Evolutionary conservation across 345 rosid genomes (phyloP).

Genomic region (Arabis hirsuta): DNA sequence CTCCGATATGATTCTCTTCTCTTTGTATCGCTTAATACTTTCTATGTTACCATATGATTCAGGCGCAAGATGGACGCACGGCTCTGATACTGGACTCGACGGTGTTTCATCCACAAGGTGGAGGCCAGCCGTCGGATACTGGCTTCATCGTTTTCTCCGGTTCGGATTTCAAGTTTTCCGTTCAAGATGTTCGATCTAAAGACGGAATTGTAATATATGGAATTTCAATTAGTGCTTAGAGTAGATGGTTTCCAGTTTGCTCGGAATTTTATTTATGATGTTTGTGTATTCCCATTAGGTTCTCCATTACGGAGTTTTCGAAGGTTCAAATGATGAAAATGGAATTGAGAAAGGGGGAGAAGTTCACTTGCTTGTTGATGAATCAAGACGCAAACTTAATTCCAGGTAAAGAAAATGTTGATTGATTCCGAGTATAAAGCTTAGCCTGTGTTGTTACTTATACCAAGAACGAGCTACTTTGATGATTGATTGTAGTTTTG

Average conservation of each 20-base stretch:
- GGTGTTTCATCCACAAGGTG: constrained; percentile 94
- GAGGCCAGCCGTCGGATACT: constrained; percentile 86
- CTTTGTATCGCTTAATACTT: background rate
- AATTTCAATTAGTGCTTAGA: background rate
- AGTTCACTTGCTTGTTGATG: constrained; percentile 65
- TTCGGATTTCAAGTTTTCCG: constrained; percentile 53
- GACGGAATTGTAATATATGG: constrained; percentile 58
- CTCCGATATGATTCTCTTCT: background rate
- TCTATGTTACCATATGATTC: background rate
- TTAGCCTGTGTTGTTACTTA: background rate
- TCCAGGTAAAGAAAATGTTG: constrained; percentile 54
- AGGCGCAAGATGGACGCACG: constrained; percentile 70
- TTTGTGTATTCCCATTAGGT: constrained; percentile 47
- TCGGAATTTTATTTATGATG: background rate
- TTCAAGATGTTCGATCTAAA: constrained; percentile 81
- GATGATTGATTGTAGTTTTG: constrained; percentile 15
- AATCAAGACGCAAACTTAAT: constrained; percentile 68
- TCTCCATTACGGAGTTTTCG: constrained; percentile 68
- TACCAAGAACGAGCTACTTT: background rate
- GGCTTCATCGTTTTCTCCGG: constrained; percentile 52
- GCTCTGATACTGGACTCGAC: constrained; percentile 75
- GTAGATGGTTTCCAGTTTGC: background rate
- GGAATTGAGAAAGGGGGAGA: constrained; percentile 51
- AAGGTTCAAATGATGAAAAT: constrained; percentile 46
- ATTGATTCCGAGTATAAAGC: background rate